phyloP scores from a whole-genome alignment of 2,329 filamentous ascomycete genomes.

The Alternaria ethzedia region DNA sequence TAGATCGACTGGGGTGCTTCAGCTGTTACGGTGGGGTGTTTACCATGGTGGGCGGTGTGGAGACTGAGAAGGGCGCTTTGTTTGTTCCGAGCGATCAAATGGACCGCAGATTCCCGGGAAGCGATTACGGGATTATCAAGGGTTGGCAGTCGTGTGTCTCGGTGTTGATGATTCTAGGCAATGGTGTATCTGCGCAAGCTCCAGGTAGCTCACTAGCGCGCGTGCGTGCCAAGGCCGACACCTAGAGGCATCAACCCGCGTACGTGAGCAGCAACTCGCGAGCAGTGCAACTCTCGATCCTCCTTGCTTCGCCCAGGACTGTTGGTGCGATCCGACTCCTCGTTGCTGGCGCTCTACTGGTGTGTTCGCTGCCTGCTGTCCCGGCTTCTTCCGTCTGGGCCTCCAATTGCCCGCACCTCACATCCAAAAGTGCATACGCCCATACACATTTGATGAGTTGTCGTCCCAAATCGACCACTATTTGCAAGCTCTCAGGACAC shows the following conservation, averaged over 20 bases:
- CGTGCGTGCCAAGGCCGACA: slow-evolving; percentile 20
- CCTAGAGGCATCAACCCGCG: background rate
- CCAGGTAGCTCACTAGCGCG: slow-evolving; percentile 20
- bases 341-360: background rate
- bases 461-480: slow-evolving; percentile 39
- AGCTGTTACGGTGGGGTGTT: slow-evolving; percentile 17
- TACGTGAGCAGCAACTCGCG: background rate
- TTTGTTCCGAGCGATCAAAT: background rate
- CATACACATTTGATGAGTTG: slow-evolving; percentile 48
- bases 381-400: slow-evolving; percentile 23
- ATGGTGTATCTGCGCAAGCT: slow-evolving; percentile 40
- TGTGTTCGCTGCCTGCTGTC: slow-evolving; percentile 1
- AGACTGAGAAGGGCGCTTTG: background rate
- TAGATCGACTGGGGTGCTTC: slow-evolving; percentile 16
- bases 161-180: slow-evolving; percentile 39
- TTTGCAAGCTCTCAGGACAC: slow-evolving; percentile 29
- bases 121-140: background rate
- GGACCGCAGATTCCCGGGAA: background rate
- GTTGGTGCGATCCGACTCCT: background rate
- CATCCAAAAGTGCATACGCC: slow-evolving; percentile 32
- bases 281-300: background rate
- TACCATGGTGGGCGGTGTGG: slow-evolving; percentile 35
- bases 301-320: background rate
- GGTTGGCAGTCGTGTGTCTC: slow-evolving; percentile 5
- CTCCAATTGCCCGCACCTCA: slow-evolving; percentile 35